Percentiles rank a stretch among this genome's conserved stretches.
These are phyloP conservation scores for Lactarius hatsudake DNA, from an alignment of 768 basidiomycete genomes.

Conservation along the genomic window DNA sequence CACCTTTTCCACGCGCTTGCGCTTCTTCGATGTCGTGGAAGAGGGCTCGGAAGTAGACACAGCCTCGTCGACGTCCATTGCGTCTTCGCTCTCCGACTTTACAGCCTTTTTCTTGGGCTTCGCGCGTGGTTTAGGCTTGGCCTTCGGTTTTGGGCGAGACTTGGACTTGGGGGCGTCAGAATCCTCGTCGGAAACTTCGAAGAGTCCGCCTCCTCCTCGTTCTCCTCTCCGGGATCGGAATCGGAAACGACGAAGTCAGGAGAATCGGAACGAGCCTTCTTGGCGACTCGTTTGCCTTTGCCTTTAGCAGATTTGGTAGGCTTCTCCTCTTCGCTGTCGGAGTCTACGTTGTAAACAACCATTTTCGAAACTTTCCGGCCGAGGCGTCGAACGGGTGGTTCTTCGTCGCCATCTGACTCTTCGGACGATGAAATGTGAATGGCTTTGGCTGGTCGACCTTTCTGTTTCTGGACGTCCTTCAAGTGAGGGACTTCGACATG, in stretches of 20 bases:
- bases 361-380: conserved; percentile 22
- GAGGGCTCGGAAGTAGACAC: conserved; percentile 38
- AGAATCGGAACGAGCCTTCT: conserved; percentile 25
- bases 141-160: conserved; percentile 33
- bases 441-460: not conserved
- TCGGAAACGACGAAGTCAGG: conserved; percentile 34
- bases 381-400: conserved; percentile 20
- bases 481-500: conserved; percentile 22
- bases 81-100: conserved; percentile 37
- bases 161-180: conserved; percentile 38
- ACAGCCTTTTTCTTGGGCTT: conserved; percentile 34
- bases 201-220: conserved; percentile 30
- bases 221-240: conserved; percentile 33
- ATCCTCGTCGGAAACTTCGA: conserved; percentile 35
- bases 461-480: conserved; percentile 19
- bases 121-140: conserved; percentile 23
- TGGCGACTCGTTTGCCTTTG: conserved; percentile 1
- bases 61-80: conserved; percentile 58
- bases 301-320: conserved; percentile 26
- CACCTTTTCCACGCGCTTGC: conserved; percentile 36
- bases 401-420: conserved; percentile 15
- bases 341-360: conserved; percentile 20
- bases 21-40: conserved; percentile 42
- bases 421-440: conserved; percentile 15
- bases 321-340: conserved; percentile 21